Evolutionary conservation across 108 stramenopile genomes (phyloP), one percentile per base, ranked within the genome.

Genomic region (Schizochytrium sp.): DNA sequence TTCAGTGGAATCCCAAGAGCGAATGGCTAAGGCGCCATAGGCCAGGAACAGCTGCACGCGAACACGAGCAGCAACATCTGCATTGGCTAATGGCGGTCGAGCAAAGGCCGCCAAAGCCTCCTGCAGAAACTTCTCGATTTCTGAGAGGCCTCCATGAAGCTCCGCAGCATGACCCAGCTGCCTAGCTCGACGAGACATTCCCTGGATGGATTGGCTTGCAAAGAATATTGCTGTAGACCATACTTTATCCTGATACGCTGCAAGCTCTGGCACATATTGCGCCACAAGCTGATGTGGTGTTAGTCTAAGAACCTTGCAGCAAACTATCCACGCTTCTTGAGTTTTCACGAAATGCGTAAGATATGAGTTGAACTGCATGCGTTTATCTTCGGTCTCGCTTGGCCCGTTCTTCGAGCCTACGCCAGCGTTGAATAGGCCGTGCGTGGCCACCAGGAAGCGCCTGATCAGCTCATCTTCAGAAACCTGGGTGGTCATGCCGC

Each of bases 391-490:
- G 64, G 42, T 44, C 19, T 44, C 64, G 19, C 28, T 28, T 28
- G 28, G 28, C 28, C 2, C 28, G 12, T 8, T 0, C 42, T 44
- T 44, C 28, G 44, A 38, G 28, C 64, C 64, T 8, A 44, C 64
- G 19, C 64, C 64, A 5, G 42, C 64, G 64, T 69, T 69, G 64
- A 69, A 69, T 8, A 69, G 64, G 19, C 64, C 64, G 64, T 69
- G 64, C 64, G 64, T 69, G 12, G 64, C 64, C 8, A 69, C 64
- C 64, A 69, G 42, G 64, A 69, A 69, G 42, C 64, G 7, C 12
- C 64, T 7, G 42, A 44, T 15, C 42, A 69, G 64, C 64, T 69
- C 64, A 12, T 69, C 64, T 17, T 58, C 57, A 17, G 57, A 28
- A 28, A 28, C 28, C 28, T 28, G 28, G 28, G 28, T 28, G 28